phyloP scores from a whole-genome alignment of 2,329 filamentous ascomycete genomes.

The Alternaria dauci region DNA sequence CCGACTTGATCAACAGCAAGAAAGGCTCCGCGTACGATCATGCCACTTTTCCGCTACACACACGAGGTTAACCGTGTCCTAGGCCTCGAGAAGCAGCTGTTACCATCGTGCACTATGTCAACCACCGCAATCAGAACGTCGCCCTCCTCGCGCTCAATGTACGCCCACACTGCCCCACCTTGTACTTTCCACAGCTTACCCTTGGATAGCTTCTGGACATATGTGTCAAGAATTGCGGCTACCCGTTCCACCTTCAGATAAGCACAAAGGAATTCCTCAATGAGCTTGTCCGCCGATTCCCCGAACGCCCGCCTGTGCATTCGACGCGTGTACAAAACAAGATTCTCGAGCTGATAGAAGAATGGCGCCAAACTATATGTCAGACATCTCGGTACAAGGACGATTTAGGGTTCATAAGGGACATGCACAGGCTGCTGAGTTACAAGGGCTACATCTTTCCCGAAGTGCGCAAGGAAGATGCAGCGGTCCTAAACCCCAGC shows the following conservation, averaged over 20 bases:
- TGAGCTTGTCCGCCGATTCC: conserved; percentile 94
- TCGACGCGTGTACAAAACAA: conserved; percentile 86
- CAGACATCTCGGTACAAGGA: conserved; percentile 98
- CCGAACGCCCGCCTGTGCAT: conserved; percentile 88
- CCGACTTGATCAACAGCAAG: conserved; percentile 96
- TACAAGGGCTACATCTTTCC: conserved; percentile 98
- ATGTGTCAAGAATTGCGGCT: conserved; percentile 99
- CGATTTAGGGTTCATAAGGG: conserved; percentile 92
- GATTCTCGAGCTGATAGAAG: conserved; percentile 95
- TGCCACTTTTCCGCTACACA: not conserved
- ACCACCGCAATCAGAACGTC: conserved; percentile 96
- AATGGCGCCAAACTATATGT: conserved; percentile 98
- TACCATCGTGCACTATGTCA: conserved; percentile 91
- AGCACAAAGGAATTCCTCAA: conserved; percentile 99
- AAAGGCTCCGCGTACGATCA: conserved; percentile 80
- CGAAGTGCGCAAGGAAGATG: conserved; percentile 90
- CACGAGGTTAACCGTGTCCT: conserved; percentile 29
- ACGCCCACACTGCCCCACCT: conserved; percentile 43
- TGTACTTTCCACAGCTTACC: conserved; percentile 33
- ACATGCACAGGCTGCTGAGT: conserved; percentile 94
- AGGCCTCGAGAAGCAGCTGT: conserved; percentile 91
- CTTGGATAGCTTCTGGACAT: conserved; percentile 81
- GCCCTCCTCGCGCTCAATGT: conserved; percentile 83
- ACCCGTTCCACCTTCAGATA: conserved; percentile 98
- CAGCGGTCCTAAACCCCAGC: conserved; percentile 93